Evolutionary conservation across 1,284 basidiomycete species (phyloP), one percentile per base, ranked within the genome.

Genomic region (Chalciporus sp.): DNA sequence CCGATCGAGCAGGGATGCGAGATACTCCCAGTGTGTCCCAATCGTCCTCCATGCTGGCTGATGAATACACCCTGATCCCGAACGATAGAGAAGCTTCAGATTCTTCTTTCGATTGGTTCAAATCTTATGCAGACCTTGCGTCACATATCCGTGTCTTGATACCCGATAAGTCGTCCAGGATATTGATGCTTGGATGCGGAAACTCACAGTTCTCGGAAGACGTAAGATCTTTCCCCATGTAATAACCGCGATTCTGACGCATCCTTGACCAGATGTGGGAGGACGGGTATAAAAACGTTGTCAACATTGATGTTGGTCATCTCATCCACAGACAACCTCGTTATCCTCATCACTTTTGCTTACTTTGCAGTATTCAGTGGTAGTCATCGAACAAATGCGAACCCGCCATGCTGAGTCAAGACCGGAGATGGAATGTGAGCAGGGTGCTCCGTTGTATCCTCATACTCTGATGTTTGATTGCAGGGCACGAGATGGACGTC

Each of bases 101-200:
- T 26, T 74, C 76, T 4, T 78, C 85, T 2, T 95, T 94, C 60
- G 94, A 96, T 74, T 96, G 89, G 90, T 92, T 92, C 74, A 91
- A 90, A 64, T 83, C 83, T 8, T 92, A 90, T 61, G 68, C 70
- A 3, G 88, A 93, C 52, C 75, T 92, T 16, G 78, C 83, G 12
- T 68, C 78, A 51, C 72, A 87, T 26, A 69, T 93, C 23, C 75
- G 78, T 37, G 78, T 79, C 42, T 71, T 87, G 41, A 80, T 94
- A 20, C 88, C 88, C 0, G 71, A 85, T 55, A 90, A 83, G 66
- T 69, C 72, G 4, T 79, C 86, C 1, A 75, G 81, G 28, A 90
- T 96, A 59, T 72, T 95, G 55, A 92, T 96, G 83, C 82, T 97
- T 8, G 94, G 94, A 45, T 96, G 94, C 66, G 94, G 94, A 6